Percentiles rank a stretch among this genome's conserved stretches.
These are phyloP conservation scores for Rozella allomycis DNA, from an alignment of 371 early-diverging fungal species.

Conservation along the genomic window DNA sequence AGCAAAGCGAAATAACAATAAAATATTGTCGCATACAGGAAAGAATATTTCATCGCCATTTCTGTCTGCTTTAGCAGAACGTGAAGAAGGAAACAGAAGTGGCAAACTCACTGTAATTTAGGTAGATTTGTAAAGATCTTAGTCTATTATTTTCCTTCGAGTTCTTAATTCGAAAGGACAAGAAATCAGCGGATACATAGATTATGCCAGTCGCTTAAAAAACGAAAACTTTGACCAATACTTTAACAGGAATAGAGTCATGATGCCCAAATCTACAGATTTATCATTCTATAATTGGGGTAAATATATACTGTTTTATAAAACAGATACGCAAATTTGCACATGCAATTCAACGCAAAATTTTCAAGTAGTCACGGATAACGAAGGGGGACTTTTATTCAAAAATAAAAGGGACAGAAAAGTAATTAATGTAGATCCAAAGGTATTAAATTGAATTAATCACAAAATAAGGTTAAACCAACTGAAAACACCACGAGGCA, in stretches of 20 bases:
- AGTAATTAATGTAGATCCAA: conserved; percentile 31
- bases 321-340: conserved; percentile 31
- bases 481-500: conserved; percentile 26
- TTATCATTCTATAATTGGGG: conserved; percentile 34
- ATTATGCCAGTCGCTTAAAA: conserved; percentile 28
- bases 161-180: conserved; percentile 18
- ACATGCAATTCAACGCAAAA: conserved; percentile 27
- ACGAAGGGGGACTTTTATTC: conserved; percentile 26
- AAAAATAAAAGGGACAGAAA: conserved; percentile 33
- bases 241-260: conserved; percentile 9
- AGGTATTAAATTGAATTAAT: conserved; percentile 6
- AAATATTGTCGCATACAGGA: conserved; percentile 17
- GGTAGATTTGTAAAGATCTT: background rate
- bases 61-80: conserved; percentile 22
- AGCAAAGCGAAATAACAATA: conserved; percentile 15
- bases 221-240: conserved; percentile 27
- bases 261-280: conserved; percentile 22
- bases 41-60: conserved; percentile 18
- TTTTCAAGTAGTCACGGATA: conserved; percentile 32
- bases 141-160: conserved; percentile 28
- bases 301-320: conserved; percentile 26
- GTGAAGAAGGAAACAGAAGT: conserved; percentile 27
- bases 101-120: conserved; percentile 23
- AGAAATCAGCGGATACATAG: conserved; percentile 30
- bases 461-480: conserved; percentile 16